These are phyloP conservation scores for Gonapodya sp. DNA, from an alignment of 192 early-diverging fungal species.

Conservation along the genomic window DNA sequence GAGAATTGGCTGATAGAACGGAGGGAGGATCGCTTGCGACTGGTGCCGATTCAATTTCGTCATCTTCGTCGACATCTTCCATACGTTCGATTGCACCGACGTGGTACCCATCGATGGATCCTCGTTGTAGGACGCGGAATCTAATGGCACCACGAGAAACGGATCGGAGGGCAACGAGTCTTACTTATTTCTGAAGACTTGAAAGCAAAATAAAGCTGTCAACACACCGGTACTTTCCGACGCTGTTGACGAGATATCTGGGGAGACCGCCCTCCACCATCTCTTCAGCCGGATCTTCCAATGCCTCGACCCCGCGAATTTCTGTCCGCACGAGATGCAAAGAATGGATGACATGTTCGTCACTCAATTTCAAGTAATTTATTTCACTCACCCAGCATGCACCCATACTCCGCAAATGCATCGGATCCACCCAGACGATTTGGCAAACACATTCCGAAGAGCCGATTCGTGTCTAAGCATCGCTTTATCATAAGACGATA, in stretches of 20 bases:
- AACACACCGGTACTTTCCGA: conserved; percentile 15
- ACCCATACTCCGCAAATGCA: not conserved
- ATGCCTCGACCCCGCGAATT: conserved; percentile 2
- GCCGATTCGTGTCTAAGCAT: not conserved
- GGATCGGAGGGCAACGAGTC: no score
- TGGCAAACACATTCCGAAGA: conserved; percentile 16
- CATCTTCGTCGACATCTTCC: conserved; percentile 24
- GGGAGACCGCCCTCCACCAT: not conserved
- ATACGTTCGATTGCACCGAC: conserved; percentile 19
- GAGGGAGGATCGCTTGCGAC: not conserved
- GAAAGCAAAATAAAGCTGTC: not conserved
- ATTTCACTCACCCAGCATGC: conserved; percentile 1
- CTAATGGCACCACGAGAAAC: not conserved
- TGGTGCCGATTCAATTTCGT: conserved; percentile 13
- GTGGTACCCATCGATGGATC: conserved; percentile 18
- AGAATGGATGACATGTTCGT: not conserved
- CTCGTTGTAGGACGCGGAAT: conserved; percentile 22
- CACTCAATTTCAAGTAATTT: not conserved
- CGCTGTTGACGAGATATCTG: conserved; percentile 11
- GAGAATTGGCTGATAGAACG: not conserved
- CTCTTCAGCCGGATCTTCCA: not conserved
- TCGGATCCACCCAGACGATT: not conserved
- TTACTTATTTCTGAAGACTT: not conserved
- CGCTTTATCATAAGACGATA: conserved; percentile 45
- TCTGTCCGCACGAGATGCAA: not conserved